Evolutionary conservation across 768 basidiomycete genomes (phyloP).

Genomic region (Boletales sp.): DNA sequence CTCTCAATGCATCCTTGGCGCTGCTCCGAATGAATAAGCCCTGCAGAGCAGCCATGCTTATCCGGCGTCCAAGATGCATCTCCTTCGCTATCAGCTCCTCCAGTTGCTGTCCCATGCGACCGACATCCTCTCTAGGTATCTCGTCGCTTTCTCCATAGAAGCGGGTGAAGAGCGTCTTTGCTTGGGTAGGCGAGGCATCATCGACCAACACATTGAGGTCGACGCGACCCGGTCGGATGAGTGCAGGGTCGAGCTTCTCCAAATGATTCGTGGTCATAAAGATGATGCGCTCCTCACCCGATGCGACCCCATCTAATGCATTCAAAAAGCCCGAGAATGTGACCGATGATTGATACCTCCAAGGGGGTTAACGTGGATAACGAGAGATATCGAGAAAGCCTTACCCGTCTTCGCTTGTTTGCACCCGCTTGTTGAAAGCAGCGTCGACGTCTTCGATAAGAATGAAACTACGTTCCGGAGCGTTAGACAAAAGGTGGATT

Average conservation of each 20-base stretch:
- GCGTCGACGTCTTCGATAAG: constrained; percentile 97
- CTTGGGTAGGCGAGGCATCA: constrained; percentile 83
- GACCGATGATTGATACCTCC: constrained; percentile 88
- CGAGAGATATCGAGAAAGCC: constrained; percentile 19
- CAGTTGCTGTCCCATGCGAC: constrained; percentile 49
- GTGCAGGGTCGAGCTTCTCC: constrained; percentile 83
- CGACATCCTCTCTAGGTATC: constrained; percentile 32
- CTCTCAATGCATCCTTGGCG: constrained; percentile 51
- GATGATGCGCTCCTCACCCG: constrained; percentile 95
- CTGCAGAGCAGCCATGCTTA: constrained; percentile 97
- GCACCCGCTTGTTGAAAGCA: constrained; percentile 90
- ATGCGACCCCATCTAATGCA: constrained; percentile 95
- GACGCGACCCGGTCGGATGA: constrained; percentile 94
- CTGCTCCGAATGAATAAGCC: constrained; percentile 86
- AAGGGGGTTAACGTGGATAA: constrained; percentile 9
- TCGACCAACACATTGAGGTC: constrained; percentile 82
- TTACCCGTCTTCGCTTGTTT: constrained; percentile 90
- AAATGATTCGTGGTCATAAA: constrained; percentile 99
- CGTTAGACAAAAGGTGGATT: constrained; percentile 88
- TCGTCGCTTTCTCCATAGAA: constrained; percentile 68
- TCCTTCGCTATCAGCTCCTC: constrained; percentile 52
- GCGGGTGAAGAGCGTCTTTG: constrained; percentile 67
- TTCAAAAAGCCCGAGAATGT: constrained; percentile 98
- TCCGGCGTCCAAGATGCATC: constrained; percentile 46
- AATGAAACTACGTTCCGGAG: constrained; percentile 90